Base-by-base conservation (phyloP, 2,329 filamentous ascomycete genomes). In the Paraphoma sp. region DNA sequence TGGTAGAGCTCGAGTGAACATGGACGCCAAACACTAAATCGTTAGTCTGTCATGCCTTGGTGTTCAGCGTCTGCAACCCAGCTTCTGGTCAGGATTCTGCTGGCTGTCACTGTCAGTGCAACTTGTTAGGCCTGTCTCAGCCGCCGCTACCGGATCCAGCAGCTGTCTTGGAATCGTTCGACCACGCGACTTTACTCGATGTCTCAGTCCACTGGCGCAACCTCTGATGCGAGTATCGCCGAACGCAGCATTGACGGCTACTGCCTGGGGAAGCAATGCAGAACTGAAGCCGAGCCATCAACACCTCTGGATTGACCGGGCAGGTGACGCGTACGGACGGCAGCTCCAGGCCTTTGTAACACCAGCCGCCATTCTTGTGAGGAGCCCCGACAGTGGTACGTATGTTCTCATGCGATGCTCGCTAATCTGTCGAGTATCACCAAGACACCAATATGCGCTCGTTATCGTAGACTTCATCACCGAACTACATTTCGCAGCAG, bases 261-360 rank as follows among this genome's bases (percentile, higher is more conserved):
- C 47, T 28, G 14, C 38, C 56, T 55, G 46, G 41, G 51, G 48
- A 52, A 47, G 47, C 45, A 47, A 51, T 58, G 59, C 62, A 60
- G 45, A 56, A 55, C 54, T 58, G 50, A 46, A 31, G 38, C 54
- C 30, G 53, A 49, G 59, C 40, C 52, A 51, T 54, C 56, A 51
- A 50, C 42, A 48, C 53, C 52, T 52, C 45, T 38, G 29, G 43
- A 48, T 54, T 47, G 45, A 45, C 42, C 40, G 47, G 42, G 50
- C 44, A 45, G 50, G 49, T 45, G 38, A 17, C 46, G 45, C 55
- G 53, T 55, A 56, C 54, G 29, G 17, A 28, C 28, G 12, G 28
- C 28, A 23, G 57, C 44, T 63, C 62, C 41, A 65, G 63, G 56
- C 42, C 57, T 28, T 62, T 48, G 58, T 54, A 45, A 45, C 45